phyloP scores from a whole-genome alignment of 164 flowering plant genomes.

The Warburgia ugandensis region DNA sequence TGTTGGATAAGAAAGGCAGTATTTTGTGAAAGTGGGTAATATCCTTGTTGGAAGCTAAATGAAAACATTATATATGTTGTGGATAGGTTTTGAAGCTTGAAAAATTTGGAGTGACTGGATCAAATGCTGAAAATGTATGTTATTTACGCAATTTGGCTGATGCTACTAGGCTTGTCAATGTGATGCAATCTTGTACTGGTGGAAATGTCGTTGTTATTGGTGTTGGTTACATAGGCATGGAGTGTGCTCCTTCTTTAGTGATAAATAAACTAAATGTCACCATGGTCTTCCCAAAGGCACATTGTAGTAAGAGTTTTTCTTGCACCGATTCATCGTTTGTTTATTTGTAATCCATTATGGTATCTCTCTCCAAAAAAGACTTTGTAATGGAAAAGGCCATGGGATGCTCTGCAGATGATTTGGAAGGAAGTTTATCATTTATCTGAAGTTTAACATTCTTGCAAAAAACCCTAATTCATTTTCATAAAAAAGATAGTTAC shows the following conservation, averaged over 20 bases:
- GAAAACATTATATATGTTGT: conserved; percentile 12
- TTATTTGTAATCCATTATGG: too few relatives aligned
- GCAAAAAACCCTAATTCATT: too few relatives aligned
- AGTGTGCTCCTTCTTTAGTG: conserved; percentile 92
- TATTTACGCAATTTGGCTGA: conserved; percentile 81
- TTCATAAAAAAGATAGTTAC: too few relatives aligned
- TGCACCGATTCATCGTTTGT: too few relatives aligned
- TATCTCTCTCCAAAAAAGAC: too few relatives aligned
- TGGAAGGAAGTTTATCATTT: conserved; percentile 76
- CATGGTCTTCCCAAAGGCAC: conserved; percentile 94
- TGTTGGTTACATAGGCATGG: conserved; percentile 99
- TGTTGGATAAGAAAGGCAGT: too few relatives aligned
- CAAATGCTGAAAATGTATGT: conserved; percentile 87
- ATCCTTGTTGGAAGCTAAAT: too few relatives aligned
- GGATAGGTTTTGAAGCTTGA: conserved; percentile 89
- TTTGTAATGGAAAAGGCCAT: too few relatives aligned
- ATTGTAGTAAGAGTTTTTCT: conserved; percentile 61
- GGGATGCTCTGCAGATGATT: conserved; percentile 82
- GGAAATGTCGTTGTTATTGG: conserved; percentile 95
- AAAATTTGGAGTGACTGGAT: conserved; percentile 82
- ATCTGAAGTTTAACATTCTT: too few relatives aligned
- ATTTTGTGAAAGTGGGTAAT: too few relatives aligned
- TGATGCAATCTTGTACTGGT: conserved; percentile 60
- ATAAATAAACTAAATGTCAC: conserved; percentile 80
- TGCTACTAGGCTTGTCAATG: conserved; percentile 74